Conservation (phyloP, 225 moss, liverwort and hornwort species). For the Lunularia cruciata region DNA sequence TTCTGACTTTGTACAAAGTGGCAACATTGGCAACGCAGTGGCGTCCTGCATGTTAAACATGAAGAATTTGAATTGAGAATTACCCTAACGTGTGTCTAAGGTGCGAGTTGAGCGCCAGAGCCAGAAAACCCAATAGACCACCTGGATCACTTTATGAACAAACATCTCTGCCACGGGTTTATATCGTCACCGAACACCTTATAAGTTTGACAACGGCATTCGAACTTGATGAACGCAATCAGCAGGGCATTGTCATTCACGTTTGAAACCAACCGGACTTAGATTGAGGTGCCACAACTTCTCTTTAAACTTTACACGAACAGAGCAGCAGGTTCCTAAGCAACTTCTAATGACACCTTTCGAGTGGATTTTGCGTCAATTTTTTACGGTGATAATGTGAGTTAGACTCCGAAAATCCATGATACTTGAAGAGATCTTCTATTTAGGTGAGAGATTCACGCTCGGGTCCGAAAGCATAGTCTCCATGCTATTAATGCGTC, state of each 20-base stretch:
- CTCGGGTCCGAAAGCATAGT: constrained; percentile 72
- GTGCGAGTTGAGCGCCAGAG: too few relatives aligned
- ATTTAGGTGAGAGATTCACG: constrained; percentile 38
- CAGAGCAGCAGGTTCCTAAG: background rate
- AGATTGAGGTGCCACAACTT: too few relatives aligned
- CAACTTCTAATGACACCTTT: background rate
- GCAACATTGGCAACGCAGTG: constrained; percentile 37
- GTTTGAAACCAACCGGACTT: too few relatives aligned
- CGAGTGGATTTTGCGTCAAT: background rate
- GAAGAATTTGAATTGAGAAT: constrained; percentile 4
- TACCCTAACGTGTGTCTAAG: too few relatives aligned
- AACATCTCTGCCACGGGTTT: background rate
- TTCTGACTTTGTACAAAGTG: constrained; percentile 34
- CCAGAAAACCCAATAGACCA: background rate
- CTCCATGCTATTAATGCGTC: constrained; percentile 75
- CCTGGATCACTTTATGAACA: background rate
- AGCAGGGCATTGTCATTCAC: too few relatives aligned
- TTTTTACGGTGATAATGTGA: background rate
- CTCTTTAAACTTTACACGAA: background rate
- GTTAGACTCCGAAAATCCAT: background rate
- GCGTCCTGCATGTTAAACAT: constrained; percentile 34
- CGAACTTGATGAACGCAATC: too few relatives aligned
- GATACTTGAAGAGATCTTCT: constrained; percentile 7
- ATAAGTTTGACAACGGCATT: too few relatives aligned
- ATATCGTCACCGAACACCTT: background rate